Percentiles rank a stretch among this genome's conserved stretches.
These are phyloP conservation scores for Fusarium goolgardi DNA, from an alignment of 2,329 filamentous ascomycete species.

Conservation along the genomic window DNA sequence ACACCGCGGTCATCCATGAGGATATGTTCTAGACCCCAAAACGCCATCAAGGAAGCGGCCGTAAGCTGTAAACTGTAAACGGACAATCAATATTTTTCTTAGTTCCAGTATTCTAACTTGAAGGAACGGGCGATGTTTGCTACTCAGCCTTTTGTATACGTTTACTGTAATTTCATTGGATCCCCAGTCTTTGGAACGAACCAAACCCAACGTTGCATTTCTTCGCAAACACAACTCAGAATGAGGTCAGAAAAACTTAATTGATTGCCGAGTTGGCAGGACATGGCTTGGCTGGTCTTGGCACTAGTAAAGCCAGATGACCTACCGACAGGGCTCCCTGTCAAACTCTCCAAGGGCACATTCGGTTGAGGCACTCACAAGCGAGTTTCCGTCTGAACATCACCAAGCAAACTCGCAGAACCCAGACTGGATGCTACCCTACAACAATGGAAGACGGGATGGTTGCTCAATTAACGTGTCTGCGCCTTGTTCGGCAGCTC, in stretches of 20 bases:
- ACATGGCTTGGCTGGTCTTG: conserved; percentile 16
- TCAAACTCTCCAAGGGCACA: conserved; percentile 15
- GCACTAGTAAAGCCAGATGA: conserved; percentile 15
- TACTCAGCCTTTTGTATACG: background rate
- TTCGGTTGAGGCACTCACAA: conserved; percentile 30
- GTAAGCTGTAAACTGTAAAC: conserved; percentile 2
- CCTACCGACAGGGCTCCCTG: conserved; percentile 14
- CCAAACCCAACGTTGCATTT: conserved; percentile 23
- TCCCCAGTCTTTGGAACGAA: conserved; percentile 7
- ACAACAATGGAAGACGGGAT: conserved; percentile 7
- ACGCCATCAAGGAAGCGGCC: background rate
- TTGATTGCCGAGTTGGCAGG: conserved; percentile 21
- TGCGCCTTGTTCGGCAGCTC: conserved; percentile 21
- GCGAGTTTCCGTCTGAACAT: conserved; percentile 24
- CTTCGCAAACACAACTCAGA: conserved; percentile 7
- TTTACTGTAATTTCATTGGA: conserved; percentile 17
- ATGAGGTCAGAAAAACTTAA: conserved; percentile 9
- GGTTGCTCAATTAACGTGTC: background rate
- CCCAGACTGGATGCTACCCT: conserved; percentile 29
- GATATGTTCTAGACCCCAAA: background rate
- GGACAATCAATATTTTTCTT: conserved; percentile 17
- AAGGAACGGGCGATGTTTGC: conserved; percentile 6
- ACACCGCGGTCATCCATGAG: conserved; percentile 24
- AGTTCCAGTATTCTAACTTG: conserved; percentile 8
- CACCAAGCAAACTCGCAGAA: conserved; percentile 3